Evolutionary conservation across 2,329 filamentous ascomycete species (phyloP).

Genomic region (Nakataea oryzae): DNA sequence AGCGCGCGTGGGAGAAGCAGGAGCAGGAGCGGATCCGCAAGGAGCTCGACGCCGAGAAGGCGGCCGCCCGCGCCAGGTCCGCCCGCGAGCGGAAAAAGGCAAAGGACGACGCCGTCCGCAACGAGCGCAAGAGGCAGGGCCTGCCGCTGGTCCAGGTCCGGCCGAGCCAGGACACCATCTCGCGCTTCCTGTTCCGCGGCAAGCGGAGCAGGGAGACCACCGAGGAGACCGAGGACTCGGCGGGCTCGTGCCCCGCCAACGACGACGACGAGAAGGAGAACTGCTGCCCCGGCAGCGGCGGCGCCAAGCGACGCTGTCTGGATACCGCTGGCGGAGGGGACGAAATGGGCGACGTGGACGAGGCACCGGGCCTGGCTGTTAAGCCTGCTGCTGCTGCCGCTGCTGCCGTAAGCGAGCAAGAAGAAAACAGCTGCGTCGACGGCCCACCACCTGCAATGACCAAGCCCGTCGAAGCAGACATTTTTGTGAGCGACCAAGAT

Average conservation of each 20-base stretch:
- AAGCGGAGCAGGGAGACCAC: not conserved
- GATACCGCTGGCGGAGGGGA: slow-evolving; percentile 2
- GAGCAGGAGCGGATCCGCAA: slow-evolving; percentile 45
- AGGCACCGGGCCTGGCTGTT: not conserved
- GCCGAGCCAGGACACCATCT: slow-evolving; percentile 47
- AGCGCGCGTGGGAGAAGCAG: slow-evolving; percentile 25
- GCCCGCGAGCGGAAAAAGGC: slow-evolving; percentile 45
- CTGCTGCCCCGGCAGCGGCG: not conserved
- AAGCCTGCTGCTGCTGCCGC: not conserved
- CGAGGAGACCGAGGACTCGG: not conserved
- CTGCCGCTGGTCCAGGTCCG: slow-evolving; percentile 42
- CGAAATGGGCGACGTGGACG: not conserved
- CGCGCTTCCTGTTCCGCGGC: slow-evolving; percentile 32
- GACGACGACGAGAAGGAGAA: not conserved
- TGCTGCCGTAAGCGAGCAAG: not conserved
- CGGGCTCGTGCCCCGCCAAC: not conserved
- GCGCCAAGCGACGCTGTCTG: not conserved
- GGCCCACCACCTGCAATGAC: not conserved
- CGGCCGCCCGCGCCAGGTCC: slow-evolving; percentile 34
- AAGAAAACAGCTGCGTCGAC: no score
- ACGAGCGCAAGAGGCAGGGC: slow-evolving; percentile 39
- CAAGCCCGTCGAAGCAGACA: not conserved
- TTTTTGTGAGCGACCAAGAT: no score
- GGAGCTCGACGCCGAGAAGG: slow-evolving; percentile 39
- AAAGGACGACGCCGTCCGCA: slow-evolving; percentile 36